A percentile compares a stretch with the other conserved stretches of the same genome.
These are phyloP conservation scores for Penicillium sumatraense DNA, from an alignment of 2,329 filamentous ascomycete genomes.

Conservation along the genomic window DNA sequence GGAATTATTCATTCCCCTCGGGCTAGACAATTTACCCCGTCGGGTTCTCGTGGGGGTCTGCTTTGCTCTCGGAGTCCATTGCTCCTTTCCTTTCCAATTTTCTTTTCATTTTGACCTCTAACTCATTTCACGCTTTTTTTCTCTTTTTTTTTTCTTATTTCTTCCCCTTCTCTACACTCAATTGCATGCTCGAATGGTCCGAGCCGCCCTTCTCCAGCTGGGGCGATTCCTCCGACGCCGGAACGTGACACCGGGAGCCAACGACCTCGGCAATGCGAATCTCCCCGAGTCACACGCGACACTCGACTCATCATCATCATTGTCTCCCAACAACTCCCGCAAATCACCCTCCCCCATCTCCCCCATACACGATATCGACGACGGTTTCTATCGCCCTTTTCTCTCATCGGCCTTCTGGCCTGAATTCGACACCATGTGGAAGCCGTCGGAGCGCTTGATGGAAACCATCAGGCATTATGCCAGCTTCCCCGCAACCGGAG, in stretches of 20 bases:
- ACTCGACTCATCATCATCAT: slow-evolving; percentile 12
- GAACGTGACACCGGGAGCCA: slow-evolving; percentile 18
- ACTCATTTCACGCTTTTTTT: not conserved
- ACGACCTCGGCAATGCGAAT: slow-evolving; percentile 35
- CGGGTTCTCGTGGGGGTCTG: not conserved
- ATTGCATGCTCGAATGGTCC: not conserved
- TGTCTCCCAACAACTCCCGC: slow-evolving; percentile 10
- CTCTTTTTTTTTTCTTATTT: not conserved
- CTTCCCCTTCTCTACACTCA: not conserved
- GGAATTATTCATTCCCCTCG: slow-evolving; percentile 3
- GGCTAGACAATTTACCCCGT: slow-evolving; percentile 3
- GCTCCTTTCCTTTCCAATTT: not conserved
- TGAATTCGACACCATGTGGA: slow-evolving; percentile 73
- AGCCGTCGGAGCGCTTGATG: slow-evolving; percentile 86
- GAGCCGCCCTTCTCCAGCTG: not conserved
- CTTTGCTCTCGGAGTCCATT: too few species aligned
- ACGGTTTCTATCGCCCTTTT: not conserved
- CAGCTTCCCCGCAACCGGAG: slow-evolving; percentile 93
- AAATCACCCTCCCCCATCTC: slow-evolving; percentile 9
- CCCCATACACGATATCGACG: slow-evolving; percentile 4
- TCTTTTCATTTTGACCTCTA: too few species aligned
- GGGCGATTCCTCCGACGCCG: slow-evolving; percentile 25
- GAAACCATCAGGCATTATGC: slow-evolving; percentile 97
- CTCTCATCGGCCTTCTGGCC: slow-evolving; percentile 34
- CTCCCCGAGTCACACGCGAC: slow-evolving; percentile 18